Percentiles rank a stretch among this genome's conserved stretches.
Evolutionary conservation across 805 yeast genomes (phyloP).

Genomic region (Kuraishia capsulata): DNA sequence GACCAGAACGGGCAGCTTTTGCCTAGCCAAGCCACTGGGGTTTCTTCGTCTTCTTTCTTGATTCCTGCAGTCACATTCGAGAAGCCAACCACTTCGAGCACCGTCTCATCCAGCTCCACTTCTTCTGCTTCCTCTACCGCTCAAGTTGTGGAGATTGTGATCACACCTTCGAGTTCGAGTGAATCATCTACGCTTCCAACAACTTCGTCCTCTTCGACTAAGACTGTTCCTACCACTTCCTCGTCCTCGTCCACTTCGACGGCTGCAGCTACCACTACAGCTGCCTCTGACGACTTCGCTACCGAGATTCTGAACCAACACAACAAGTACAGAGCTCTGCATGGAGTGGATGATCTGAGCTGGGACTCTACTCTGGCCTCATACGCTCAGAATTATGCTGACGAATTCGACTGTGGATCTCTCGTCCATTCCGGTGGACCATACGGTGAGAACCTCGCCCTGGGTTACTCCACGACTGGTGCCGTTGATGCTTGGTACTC

Average conservation of each 20-base stretch:
- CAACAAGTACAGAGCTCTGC: slow-evolving; percentile 47
- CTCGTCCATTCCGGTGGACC: slow-evolving; percentile 57
- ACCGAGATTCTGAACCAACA: slow-evolving; percentile 46
- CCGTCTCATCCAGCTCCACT: no score
- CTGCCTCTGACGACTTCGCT: slow-evolving; percentile 24
- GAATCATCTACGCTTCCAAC: slow-evolving; percentile 11
- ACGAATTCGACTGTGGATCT: slow-evolving; percentile 44
- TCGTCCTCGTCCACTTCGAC: slow-evolving; percentile 9
- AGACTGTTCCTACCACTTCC: slow-evolving; percentile 10
- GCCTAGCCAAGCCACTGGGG: slow-evolving; percentile 10
- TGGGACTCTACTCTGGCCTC: slow-evolving; percentile 49
- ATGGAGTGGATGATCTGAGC: slow-evolving; percentile 36
- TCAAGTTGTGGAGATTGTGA: background rate
- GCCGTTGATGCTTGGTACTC: slow-evolving; percentile 73
- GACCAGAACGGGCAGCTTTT: background rate
- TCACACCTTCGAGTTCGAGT: background rate
- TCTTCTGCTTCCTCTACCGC: slow-evolving; percentile 11
- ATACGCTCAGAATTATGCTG: slow-evolving; percentile 52
- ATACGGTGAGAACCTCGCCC: slow-evolving; percentile 72
- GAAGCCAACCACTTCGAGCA: slow-evolving; percentile 13
- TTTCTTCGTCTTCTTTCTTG: slow-evolving; percentile 6
- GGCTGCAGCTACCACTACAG: slow-evolving; percentile 10
- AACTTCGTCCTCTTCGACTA: slow-evolving; percentile 13
- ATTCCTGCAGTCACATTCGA: slow-evolving; percentile 13
- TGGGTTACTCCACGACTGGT: slow-evolving; percentile 49